Evolutionary conservation across 2,329 filamentous ascomycete species (phyloP).

Genomic region (Teratosphaeriaceae sp.): DNA sequence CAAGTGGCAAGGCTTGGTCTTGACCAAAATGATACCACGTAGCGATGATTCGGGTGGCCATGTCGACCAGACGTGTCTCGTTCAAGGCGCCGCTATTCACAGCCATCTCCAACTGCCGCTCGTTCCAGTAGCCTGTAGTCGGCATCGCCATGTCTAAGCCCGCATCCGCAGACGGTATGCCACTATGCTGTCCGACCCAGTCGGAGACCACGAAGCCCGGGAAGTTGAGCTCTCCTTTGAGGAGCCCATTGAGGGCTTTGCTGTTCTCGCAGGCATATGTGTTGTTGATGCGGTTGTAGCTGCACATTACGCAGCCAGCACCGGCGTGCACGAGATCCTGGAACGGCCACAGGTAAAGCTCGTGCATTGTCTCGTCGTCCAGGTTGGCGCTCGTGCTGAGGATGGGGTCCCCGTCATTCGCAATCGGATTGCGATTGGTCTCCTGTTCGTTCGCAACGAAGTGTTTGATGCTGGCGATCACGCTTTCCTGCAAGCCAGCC

Average conservation of each 20-base stretch:
- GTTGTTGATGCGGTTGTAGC: conserved; percentile 24
- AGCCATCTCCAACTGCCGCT: conserved; percentile 44
- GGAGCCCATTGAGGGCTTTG: conserved; percentile 59
- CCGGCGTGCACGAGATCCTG: conserved; percentile 43
- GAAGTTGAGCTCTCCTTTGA: conserved; percentile 69
- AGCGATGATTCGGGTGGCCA: conserved; percentile 49
- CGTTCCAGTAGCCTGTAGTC: conserved; percentile 28
- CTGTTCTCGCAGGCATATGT: conserved; percentile 62
- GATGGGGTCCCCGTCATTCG: conserved; percentile 17
- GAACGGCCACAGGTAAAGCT: conserved; percentile 57
- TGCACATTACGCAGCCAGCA: conserved; percentile 38
- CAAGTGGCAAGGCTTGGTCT: conserved; percentile 36
- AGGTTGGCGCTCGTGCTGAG: conserved; percentile 45
- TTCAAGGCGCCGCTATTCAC: conserved; percentile 56
- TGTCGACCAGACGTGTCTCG: conserved; percentile 52
- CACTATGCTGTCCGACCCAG: conserved; percentile 58
- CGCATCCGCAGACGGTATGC: conserved; percentile 52
- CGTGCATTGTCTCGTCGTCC: conserved; percentile 59
- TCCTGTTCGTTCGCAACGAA: conserved; percentile 51
- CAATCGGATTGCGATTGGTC: conserved; percentile 40
- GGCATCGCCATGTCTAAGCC: conserved; percentile 68
- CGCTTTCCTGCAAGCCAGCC: conserved; percentile 50
- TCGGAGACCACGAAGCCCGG: conserved; percentile 66
- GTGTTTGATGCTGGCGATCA: conserved; percentile 54
- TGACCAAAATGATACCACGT: conserved; percentile 53